These are phyloP conservation scores for Hypoxylon sp. DNA, from an alignment of 2,329 filamentous ascomycete species.

Conservation along the genomic window DNA sequence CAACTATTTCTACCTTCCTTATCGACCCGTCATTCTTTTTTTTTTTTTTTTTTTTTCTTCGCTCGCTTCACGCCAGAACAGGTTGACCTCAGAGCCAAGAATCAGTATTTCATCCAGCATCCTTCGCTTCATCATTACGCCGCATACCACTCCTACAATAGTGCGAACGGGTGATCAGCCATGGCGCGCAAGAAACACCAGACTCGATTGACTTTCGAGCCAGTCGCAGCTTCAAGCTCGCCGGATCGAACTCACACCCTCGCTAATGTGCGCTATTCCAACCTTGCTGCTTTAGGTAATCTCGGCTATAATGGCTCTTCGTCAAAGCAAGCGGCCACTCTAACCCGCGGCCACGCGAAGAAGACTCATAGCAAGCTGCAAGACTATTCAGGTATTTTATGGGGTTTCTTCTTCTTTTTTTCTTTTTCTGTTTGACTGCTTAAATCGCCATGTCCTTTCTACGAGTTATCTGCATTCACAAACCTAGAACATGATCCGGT, in stretches of 20 bases:
- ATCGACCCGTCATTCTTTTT: no score
- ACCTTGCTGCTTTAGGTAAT: slow-evolving; percentile 22
- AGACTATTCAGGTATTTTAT: slow-evolving; percentile 28
- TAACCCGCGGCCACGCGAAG: slow-evolving; percentile 11
- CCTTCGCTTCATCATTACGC: neutral
- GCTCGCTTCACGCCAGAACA: no score
- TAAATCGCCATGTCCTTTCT: neutral
- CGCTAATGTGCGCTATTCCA: slow-evolving; percentile 43
- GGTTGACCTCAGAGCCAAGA: no score
- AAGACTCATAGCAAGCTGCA: slow-evolving; percentile 29
- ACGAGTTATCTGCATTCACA: neutral
- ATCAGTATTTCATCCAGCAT: neutral
- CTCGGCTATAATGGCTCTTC: slow-evolving; percentile 18
- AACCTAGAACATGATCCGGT: no score
- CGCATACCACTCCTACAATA: neutral
- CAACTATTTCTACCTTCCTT: no score
- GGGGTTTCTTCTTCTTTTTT: no score
- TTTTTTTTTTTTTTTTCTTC: no score
- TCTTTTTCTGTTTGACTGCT: neutral
- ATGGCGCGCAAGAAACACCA: slow-evolving; percentile 41
- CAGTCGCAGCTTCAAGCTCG: slow-evolving; percentile 36
- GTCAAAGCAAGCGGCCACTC: neutral
- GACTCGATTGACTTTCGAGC: slow-evolving; percentile 45
- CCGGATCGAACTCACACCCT: slow-evolving; percentile 36
- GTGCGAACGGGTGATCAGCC: neutral